Evolutionary conservation across 2,329 filamentous ascomycete species (phyloP), one percentile per base, ranked within the genome.

Genomic region (Ascochyta clinopodiicola): DNA sequence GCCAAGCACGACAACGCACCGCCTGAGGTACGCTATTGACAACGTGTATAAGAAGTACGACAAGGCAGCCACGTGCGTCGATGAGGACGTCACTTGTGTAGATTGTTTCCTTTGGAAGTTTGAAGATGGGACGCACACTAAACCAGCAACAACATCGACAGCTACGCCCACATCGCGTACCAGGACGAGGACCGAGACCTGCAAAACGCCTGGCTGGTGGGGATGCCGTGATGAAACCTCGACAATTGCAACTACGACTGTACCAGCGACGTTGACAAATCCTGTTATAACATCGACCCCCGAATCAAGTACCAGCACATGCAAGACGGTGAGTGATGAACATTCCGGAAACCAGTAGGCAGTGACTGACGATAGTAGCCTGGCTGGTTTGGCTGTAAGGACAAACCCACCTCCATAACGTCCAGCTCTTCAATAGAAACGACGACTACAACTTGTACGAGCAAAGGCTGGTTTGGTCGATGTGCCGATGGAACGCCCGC

Each of bases 171-270:
- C 67, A 7, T 65, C 62, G 4, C 61, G 47, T 12, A 64, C 70
- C 2, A 54, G 66, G 44, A 75, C 52, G 21, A 58, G 72, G 39
- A 75, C 71, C 1, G 70, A 69, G 48, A 75, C 72, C 3, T 75
- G 72, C 49, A 71, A 74, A 46, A 75, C 72, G 1, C 72, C 72
- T 19, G 72, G 72, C 1, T 75, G 72, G 72, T 75, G 72, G 72
- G 72, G 72, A 17, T 75, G 72, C 32, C 62, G 66, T 1, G 73
- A 76, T 52, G 59, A 63, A n/a, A 75, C 69, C 3, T 62, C 67
- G 10, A 69, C 69, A 4, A 65, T 60, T 8, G 63, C 66, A 13
- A 52, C 66, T 8, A 68, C 62, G 10, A 61, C 59, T 5, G 51
- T 63, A 15, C 65, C 59, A 17, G 64, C 64, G 10, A 64, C 61